A percentile compares a stretch with the other conserved stretches of the same genome.
phyloP scores from a whole-genome alignment of 2,329 filamentous ascomycete genomes.

The Domatiomyces catenatus region DNA sequence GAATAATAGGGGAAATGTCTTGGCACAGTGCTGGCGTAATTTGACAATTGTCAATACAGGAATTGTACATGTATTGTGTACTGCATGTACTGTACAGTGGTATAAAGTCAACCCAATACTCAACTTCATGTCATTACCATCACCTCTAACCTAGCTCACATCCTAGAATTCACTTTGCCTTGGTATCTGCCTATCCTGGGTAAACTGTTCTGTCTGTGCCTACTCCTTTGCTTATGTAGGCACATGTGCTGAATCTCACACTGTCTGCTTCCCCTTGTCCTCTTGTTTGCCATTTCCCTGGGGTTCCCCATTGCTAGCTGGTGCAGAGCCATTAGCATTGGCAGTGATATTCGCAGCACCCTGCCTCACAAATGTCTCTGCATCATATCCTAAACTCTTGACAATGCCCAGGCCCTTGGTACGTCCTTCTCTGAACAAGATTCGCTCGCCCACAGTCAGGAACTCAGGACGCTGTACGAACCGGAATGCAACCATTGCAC shows the following conservation, averaged over 20 bases:
- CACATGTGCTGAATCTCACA: neutral
- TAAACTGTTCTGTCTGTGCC: too few species aligned
- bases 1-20: neutral
- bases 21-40: too few species aligned
- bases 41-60: too few species aligned
- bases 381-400: slow-evolving; percentile 77
- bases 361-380: slow-evolving; percentile 32
- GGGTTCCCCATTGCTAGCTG: neutral
- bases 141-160: too few species aligned
- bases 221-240: neutral
- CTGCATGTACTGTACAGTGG: too few species aligned
- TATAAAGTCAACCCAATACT: too few species aligned
- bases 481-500: slow-evolving; percentile 84
- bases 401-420: slow-evolving; percentile 95
- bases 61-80: too few species aligned
- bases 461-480: slow-evolving; percentile 94
- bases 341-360: slow-evolving; percentile 1
- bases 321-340: neutral
- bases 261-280: slow-evolving; percentile 4
- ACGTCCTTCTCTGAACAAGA: slow-evolving; percentile 84
- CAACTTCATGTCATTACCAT: too few species aligned
- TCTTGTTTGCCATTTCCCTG: neutral
- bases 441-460: slow-evolving; percentile 68
- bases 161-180: too few species aligned
- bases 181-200: neutral